phyloP scores from a whole-genome alignment of 495 filamentous ascomycete species.

The Hypomontagnella submonticulosa region DNA sequence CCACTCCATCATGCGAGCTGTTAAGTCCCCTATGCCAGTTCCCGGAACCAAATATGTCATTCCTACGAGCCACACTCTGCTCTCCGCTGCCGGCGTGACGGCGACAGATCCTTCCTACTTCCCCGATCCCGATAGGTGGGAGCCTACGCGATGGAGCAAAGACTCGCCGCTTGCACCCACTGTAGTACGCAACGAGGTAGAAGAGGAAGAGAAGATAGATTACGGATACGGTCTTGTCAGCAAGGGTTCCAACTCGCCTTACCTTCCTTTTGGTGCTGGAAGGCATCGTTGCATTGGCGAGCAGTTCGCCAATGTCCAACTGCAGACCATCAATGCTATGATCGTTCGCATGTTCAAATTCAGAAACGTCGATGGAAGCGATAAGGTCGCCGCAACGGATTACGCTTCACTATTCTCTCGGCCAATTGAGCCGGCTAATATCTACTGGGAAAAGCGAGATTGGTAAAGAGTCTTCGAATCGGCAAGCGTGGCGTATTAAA shows the following conservation, averaged over 20 bases:
- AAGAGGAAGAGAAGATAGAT: slow-evolving; percentile 80
- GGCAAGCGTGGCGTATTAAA: slow-evolving; percentile 8
- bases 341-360: slow-evolving; percentile 82
- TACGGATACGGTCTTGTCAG: slow-evolving; percentile 94
- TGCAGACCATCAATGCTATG: slow-evolving; percentile 84
- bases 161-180: slow-evolving; percentile 57
- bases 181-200: slow-evolving; percentile 61
- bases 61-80: slow-evolving; percentile 77
- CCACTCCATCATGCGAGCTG: slow-evolving; percentile 86
- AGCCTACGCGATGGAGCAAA: slow-evolving; percentile 87
- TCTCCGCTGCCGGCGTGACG: slow-evolving; percentile 84
- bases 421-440: slow-evolving; percentile 70
- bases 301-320: slow-evolving; percentile 94
- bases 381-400: slow-evolving; percentile 81
- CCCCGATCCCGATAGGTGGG: slow-evolving; percentile 81
- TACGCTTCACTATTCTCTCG: slow-evolving; percentile 76
- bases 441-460: slow-evolving; percentile 72
- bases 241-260: slow-evolving; percentile 87
- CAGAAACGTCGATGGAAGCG: slow-evolving; percentile 72
- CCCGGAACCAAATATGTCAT: slow-evolving; percentile 82
- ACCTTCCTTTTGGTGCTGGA: slow-evolving; percentile 94
- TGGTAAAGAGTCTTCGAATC: slow-evolving; percentile 5
- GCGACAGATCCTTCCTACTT: slow-evolving; percentile 77
- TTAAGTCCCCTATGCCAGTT: slow-evolving; percentile 81
- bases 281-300: slow-evolving; percentile 96